Base-by-base conservation (phyloP, 2,329 filamentous ascomycete genomes). In the Diaporthe helianthi region DNA sequence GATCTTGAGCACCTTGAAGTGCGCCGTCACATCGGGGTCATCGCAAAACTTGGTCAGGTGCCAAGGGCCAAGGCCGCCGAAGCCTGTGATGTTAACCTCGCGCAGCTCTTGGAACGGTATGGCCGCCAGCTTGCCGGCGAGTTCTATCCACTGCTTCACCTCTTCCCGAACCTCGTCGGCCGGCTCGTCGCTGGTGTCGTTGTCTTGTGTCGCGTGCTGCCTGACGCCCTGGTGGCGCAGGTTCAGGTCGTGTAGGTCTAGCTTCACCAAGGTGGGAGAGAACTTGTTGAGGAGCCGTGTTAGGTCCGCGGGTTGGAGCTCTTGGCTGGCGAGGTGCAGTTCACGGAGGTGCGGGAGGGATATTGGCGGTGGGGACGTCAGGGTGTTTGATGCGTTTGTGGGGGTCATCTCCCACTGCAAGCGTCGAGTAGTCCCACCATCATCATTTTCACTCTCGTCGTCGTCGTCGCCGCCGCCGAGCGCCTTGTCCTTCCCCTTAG, bases 1-100 rank as follows among this genome's bases (percentile, higher is more conserved):
- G 5, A 67, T 67, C 44, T n/a, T 49, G 3, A 67, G 49, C 22
- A 26, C 41, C 41, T 36, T 24, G 65, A 67, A 67, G 65, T 58
- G 12, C 52, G 58, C 65, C 41, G 52, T 8, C 2, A 41, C 15
- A 0, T 19, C 41, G 2, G 17, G 4, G n/a, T 24, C 44, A 6
- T 38, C 41, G 10, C 17, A 41, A 9, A 67, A 67, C 29, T 58
- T 33, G 12, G 19, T 13, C 7, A 55, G 24, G 41, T 67, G 65
- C 65, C 65, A 67, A 29, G 4, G 4, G 22, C 65, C 53, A 3
- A 67, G 52, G 13, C 31, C 65, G 41, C 65, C 52, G 41, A 67
- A 54, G 22, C 52, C 65, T 4, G 26, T 17, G 65, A 58, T n/a
- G 52, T 12, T 55, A 31, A 67, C 41, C 65, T 67, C 65, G 52